These are phyloP conservation scores for Linanthus parryae DNA, from an alignment of 148 eudicot genomes.

Conservation along the genomic window DNA sequence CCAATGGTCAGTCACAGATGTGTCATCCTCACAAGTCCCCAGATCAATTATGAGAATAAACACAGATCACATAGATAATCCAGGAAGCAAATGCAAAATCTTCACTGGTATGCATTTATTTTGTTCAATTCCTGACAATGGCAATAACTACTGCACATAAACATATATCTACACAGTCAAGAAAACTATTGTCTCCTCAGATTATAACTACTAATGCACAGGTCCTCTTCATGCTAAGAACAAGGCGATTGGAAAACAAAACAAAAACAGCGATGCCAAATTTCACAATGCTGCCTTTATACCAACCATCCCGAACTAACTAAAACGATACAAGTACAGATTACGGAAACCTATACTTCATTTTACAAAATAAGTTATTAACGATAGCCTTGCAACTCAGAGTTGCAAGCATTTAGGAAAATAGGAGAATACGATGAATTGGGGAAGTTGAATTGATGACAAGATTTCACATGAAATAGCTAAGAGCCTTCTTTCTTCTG, in stretches of 20 bases:
- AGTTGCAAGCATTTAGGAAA: background rate
- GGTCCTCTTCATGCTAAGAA: slow-evolving; percentile 12
- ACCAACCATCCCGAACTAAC: slow-evolving; percentile 31
- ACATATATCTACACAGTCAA: no score
- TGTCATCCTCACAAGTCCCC: no score
- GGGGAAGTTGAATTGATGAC: slow-evolving; percentile 25
- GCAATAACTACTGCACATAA: no score
- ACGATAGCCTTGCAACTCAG: slow-evolving; percentile 14
- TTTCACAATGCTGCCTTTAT: slow-evolving; percentile 23
- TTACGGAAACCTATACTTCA: slow-evolving; percentile 18
- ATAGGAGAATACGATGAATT: background rate
- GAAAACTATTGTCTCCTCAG: slow-evolving; percentile 1
- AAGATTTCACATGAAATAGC: slow-evolving; percentile 82
- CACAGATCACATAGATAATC: no score
- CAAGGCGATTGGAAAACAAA: slow-evolving; percentile 23
- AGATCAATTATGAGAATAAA: no score
- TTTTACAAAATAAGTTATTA: slow-evolving; percentile 23
- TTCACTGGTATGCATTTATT: no score
- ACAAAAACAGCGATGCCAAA: slow-evolving; percentile 25
- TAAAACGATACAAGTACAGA: slow-evolving; percentile 8
- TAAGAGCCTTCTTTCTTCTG: slow-evolving; percentile 67
- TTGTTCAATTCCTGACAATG: no score
- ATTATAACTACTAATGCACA: slow-evolving; percentile 11
- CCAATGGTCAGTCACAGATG: no score
- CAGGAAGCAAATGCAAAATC: no score